Percentiles rank a stretch among this genome's conserved stretches.
These are phyloP conservation scores for Didymella sp. DNA, from an alignment of 2,329 filamentous ascomycete species.

Conservation along the genomic window DNA sequence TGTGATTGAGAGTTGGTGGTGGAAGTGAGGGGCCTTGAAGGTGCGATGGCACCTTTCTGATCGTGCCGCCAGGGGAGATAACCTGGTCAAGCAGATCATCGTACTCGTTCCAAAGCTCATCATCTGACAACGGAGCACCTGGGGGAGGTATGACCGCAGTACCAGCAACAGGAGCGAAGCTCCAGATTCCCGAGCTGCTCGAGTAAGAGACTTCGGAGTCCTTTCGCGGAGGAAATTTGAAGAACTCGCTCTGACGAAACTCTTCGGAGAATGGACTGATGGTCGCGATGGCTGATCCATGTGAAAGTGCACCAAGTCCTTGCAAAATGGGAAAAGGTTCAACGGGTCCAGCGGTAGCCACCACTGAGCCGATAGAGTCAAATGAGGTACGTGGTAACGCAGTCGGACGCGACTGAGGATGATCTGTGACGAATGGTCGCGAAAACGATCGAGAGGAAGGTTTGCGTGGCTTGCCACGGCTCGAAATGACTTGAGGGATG, in stretches of 20 bases:
- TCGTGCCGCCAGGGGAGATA: slow-evolving; percentile 50
- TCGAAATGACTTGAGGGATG: slow-evolving; percentile 81
- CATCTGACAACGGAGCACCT: slow-evolving; percentile 71
- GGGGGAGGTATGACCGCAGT: slow-evolving; percentile 71
- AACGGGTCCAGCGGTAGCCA: slow-evolving; percentile 37
- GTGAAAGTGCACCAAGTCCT: slow-evolving; percentile 42
- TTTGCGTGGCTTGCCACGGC: slow-evolving; percentile 66
- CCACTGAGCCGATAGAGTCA: slow-evolving; percentile 39
- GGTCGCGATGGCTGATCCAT: slow-evolving; percentile 50
- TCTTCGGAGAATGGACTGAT: slow-evolving; percentile 42
- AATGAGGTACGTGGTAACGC: slow-evolving; percentile 43
- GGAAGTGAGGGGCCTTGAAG: slow-evolving; percentile 40
- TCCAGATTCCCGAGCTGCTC: slow-evolving; percentile 68
- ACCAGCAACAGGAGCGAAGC: slow-evolving; percentile 61
- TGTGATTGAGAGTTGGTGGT: slow-evolving; percentile 38
- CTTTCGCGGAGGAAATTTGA: slow-evolving; percentile 76
- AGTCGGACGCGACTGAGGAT: slow-evolving; percentile 54
- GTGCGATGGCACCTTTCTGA: slow-evolving; percentile 13
- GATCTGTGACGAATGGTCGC: slow-evolving; percentile 70
- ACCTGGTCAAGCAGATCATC: slow-evolving; percentile 83
- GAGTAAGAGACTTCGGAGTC: slow-evolving; percentile 72
- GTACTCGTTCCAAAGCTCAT: slow-evolving; percentile 95
- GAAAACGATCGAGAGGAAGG: slow-evolving; percentile 83
- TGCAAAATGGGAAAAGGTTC: slow-evolving; percentile 48
- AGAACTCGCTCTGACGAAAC: slow-evolving; percentile 65